Evolutionary conservation across 345 rosid genomes (phyloP), one percentile per base, ranked within the genome.

Genomic region (Pseudoturritis turrita): DNA sequence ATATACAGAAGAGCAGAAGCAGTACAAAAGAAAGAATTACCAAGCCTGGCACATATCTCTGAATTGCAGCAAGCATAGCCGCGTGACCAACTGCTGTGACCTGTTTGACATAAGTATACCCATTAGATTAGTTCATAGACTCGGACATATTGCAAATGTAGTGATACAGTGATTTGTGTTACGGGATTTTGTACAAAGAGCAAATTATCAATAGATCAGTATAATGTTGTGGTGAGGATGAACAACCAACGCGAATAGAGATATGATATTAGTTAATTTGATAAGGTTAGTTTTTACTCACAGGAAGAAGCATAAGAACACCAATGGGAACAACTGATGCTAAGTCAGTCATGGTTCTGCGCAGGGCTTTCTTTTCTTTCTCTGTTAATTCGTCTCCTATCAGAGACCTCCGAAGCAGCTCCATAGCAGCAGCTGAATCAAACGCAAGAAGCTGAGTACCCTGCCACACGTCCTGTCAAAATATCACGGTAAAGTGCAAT

Each of bases 11-110:
- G 50, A 51, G 29, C 1, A 68, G 21, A 64, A 71, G 4, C 39
- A 44, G 61, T 26, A 52, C 14, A 21, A 60, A 69, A 18, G 78
- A 76, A 50, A 51, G 73, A 68, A 55, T 74, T 52, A 95, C 96
- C 96, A 91, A 77, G 71, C 89, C 76, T 13, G 99, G 96, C 0
- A 85, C 88, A 71, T 95, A 88, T 88, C 92, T 85, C 81, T 91
- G 99, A 64, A 91, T 95, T 25, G 95, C 97, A 64, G 99, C 97
- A 83, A 95, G 74, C 79, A 95, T 91, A 33, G 99, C 97, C 11
- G 99, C 97, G 54, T 88, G 97, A 56, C 99, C 99, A 71, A 95
- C 90, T 50, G 99, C 96, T 76, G 99, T 95, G 29, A 91, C 96
- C 99, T 95, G 83, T 40, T 36, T 53, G 64, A 71, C 61, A 56